Evolutionary conservation across 1,284 basidiomycete genomes (phyloP).

Genomic region (Leccinum variabile): DNA sequence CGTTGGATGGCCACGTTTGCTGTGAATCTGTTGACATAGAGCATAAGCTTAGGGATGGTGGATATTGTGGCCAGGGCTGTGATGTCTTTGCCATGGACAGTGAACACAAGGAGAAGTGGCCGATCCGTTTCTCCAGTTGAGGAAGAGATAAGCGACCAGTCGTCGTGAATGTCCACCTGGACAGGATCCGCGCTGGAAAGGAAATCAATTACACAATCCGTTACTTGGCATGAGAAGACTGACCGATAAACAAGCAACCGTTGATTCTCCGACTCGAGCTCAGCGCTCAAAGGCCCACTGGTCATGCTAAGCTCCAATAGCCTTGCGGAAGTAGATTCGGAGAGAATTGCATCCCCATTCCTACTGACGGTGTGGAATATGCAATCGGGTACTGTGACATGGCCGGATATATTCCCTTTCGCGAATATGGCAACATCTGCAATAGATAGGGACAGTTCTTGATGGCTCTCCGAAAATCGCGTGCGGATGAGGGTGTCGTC

Average conservation of each 20-base stretch:
- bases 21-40: conserved; percentile 71
- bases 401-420: conserved; percentile 75
- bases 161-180: conserved; percentile 74
- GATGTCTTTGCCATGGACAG: conserved; percentile 72
- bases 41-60: conserved; percentile 71
- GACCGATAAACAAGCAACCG: conserved; percentile 79
- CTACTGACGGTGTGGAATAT: conserved; percentile 75
- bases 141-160: conserved; percentile 66
- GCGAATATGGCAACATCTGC: conserved; percentile 62
- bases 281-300: conserved; percentile 67
- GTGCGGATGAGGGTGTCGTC: conserved; percentile 60
- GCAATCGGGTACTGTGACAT: conserved; percentile 66
- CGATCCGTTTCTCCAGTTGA: conserved; percentile 45
- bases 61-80: conserved; percentile 69
- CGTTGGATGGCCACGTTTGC: conserved; percentile 71
- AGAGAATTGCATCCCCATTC: conserved; percentile 39
- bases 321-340: conserved; percentile 40
- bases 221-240: conserved; percentile 27
- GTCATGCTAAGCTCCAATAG: conserved; percentile 78
- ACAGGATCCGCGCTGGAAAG: conserved; percentile 71
- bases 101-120: conserved; percentile 74
- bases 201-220: conserved; percentile 2
- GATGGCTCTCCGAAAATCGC: conserved; percentile 53
- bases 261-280: conserved; percentile 76
- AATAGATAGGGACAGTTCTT: conserved; percentile 70